Conservation (phyloP, 768 basidiomycete species). For the Tubosaeta brunneosetosa region DNA sequence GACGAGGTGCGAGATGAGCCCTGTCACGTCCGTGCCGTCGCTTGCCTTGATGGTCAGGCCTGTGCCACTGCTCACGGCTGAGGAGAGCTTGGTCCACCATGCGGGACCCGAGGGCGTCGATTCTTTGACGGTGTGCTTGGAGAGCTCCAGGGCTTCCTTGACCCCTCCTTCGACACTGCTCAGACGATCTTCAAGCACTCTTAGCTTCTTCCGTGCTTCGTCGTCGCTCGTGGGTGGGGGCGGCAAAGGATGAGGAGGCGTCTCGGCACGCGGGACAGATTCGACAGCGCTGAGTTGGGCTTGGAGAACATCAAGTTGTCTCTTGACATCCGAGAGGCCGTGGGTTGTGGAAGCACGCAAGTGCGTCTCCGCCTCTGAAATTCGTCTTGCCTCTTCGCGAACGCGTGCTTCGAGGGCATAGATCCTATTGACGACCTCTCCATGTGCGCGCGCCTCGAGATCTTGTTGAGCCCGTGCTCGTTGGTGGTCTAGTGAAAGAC, state of each 20-base stretch:
- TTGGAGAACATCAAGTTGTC: constrained; percentile 53
- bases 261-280: constrained; percentile 15
- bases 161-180: constrained; percentile 57
- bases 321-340: constrained; percentile 45
- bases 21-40: constrained; percentile 70
- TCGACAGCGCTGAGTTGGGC: constrained; percentile 35
- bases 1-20: constrained; percentile 70
- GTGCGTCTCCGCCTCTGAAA: constrained; percentile 51
- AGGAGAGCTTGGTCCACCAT: constrained; percentile 69
- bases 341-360: constrained; percentile 41
- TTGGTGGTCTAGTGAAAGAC: constrained; percentile 53
- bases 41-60: constrained; percentile 63
- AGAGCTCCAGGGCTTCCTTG: constrained; percentile 67
- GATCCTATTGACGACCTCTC: constrained; percentile 52
- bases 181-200: constrained; percentile 58
- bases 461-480: constrained; percentile 48
- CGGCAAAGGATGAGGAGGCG: constrained; percentile 11
- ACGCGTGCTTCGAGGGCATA: constrained; percentile 54
- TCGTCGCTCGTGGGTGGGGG: constrained; percentile 40
- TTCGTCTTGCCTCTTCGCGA: constrained; percentile 40
- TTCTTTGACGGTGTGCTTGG: constrained; percentile 44
- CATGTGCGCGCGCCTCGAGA: constrained; percentile 44
- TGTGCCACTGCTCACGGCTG: constrained; percentile 40
- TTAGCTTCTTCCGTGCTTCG: constrained; percentile 52
- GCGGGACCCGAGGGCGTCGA: constrained; percentile 38